Percentiles rank a stretch among this genome's conserved stretches.
Conservation (phyloP, 805 yeast species). For the Schizosaccharomyces lindneri region DNA sequence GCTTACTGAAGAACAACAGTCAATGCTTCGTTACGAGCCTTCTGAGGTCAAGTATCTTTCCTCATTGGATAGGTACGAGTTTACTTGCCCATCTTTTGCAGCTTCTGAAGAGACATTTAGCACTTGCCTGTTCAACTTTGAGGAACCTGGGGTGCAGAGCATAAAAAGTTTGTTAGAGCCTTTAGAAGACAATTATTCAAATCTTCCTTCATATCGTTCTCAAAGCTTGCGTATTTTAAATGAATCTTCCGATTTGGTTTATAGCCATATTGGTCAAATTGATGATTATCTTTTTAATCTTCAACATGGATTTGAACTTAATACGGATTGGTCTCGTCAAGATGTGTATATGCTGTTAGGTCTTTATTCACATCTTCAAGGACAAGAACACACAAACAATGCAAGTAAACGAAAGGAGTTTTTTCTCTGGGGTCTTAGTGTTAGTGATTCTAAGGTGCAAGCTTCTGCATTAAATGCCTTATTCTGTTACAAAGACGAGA, state of each 20-base stretch:
- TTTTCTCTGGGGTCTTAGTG: slow-evolving; percentile 32
- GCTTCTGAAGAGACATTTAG: neutral
- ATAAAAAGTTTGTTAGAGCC: neutral
- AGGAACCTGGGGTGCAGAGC: neutral
- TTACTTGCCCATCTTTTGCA: neutral
- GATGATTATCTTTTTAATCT: neutral
- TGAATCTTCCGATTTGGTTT: neutral
- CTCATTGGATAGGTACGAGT: neutral
- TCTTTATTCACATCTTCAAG: slow-evolving; percentile 38
- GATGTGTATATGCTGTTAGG: slow-evolving; percentile 23
- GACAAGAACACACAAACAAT: slow-evolving; percentile 28
- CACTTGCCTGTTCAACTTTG: neutral
- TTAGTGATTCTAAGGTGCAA: slow-evolving; percentile 38
- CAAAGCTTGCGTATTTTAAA: neutral
- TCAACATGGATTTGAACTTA: neutral
- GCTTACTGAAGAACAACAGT: neutral
- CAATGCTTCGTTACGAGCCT: neutral
- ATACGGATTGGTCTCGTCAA: slow-evolving; percentile 5
- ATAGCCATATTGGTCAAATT: neutral
- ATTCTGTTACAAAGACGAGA: slow-evolving; percentile 34
- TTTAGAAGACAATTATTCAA: neutral
- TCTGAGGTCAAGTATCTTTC: neutral
- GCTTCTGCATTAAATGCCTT: slow-evolving; percentile 46
- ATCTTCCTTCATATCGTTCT: neutral
- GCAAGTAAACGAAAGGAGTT: slow-evolving; percentile 29